Base-by-base conservation (phyloP, 257 asterid genomes). In the Schizonepeta tenuifolia region DNA sequence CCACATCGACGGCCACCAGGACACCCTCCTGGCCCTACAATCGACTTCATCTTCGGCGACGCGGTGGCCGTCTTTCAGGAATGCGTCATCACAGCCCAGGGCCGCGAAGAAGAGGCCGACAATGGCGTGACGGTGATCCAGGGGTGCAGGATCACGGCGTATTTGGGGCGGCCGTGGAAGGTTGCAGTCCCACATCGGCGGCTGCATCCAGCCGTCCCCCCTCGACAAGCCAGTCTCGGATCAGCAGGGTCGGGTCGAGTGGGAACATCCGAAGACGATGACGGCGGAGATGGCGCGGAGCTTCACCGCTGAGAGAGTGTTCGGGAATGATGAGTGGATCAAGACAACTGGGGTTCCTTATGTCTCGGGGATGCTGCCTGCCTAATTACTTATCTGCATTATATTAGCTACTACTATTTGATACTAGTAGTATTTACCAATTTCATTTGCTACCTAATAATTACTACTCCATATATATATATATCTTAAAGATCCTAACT, bases 51-150 rank as follows among this genome's bases (percentile, higher is more conserved):
- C 77, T 89, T 80, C 35, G 96, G 96, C 5, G 81, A 85, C 20
- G 81, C 87, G 0, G 40, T 73, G 0, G 65, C 85, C 9, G 46
- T 89, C 50, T 76, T 87, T 79, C 94, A 89, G 44, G 77, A 84
- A 80, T 86, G 96, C 78, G 79, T 79, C 84, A 78, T 89, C 60
- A 87, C 93, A 0, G 93, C 93, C 33, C 88, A 89, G 6, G 94
- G 91, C 24, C 78, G 93, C n/a, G 0, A 2, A 12, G 14, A 18
- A 2, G 1, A 11, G 15, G 4, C 5, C 49, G 49, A 3, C 14
- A 3, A 8, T 3, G 49, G 49, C 49, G 49, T 3, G 15, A 43
- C 49, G 4, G 49, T 43, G 15, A 10, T 43, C 15, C 49, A 43
- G 49, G 15, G 15, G 4, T 43, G 49, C 49, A 43, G 15, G 15